Conservation (phyloP, 106 monocot genomes). For the Phalaenopsis equestris region DNA sequence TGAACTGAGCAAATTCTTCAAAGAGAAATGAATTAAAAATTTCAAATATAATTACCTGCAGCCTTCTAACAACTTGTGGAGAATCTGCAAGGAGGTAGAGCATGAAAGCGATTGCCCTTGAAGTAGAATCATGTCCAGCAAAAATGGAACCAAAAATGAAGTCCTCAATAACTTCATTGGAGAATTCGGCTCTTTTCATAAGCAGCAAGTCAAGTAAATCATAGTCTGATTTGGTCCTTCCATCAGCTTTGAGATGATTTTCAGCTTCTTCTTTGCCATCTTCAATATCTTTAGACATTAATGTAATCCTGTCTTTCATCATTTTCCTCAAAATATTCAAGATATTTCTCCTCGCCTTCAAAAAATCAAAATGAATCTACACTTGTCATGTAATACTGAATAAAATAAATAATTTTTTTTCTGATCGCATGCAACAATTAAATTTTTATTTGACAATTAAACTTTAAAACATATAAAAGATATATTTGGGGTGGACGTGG, state of each 20-base stretch:
- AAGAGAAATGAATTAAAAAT: too few species aligned
- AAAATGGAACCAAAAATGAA: constrained; percentile 11
- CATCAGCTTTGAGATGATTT: neutral
- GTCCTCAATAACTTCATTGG: constrained; percentile 12
- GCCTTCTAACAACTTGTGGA: constrained; percentile 9
- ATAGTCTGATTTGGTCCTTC: neutral
- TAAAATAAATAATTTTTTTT: too few species aligned
- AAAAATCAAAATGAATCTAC: too few species aligned
- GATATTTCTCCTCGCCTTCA: too few species aligned
- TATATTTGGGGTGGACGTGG: too few species aligned
- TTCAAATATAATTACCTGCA: constrained; percentile 7
- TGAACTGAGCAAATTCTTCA: too few species aligned
- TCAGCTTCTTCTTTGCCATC: constrained; percentile 10
- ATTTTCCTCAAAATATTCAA: too few species aligned
- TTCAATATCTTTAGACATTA: neutral
- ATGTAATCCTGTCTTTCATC: neutral
- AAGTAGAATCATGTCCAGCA: constrained; percentile 23
- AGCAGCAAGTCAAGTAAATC: constrained; percentile 16
- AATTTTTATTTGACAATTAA: too few species aligned
- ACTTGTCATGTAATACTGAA: too few species aligned
- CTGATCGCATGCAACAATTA: too few species aligned
- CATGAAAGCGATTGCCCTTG: constrained; percentile 11
- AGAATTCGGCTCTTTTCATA: constrained; percentile 11
- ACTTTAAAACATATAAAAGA: too few species aligned
- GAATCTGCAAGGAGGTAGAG: constrained; percentile 24